Percentiles rank a stretch among this genome's conserved stretches.
phyloP scores from a whole-genome alignment of 2,329 filamentous ascomycete species.

The Diplocarpon rosae region DNA sequence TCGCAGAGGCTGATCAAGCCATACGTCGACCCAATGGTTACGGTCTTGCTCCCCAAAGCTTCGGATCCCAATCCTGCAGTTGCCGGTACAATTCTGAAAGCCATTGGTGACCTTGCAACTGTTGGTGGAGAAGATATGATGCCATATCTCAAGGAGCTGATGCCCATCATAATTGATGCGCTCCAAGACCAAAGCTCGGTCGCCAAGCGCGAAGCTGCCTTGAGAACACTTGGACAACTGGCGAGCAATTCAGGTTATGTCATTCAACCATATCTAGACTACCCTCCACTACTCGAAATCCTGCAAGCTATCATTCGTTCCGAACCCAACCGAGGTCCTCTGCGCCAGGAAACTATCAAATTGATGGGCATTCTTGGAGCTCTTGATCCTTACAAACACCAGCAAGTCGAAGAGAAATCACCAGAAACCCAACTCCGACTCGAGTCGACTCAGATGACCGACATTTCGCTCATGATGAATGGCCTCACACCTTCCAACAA shows the following conservation, averaged over 20 bases:
- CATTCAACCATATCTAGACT: conserved; percentile 89
- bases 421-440: conserved; percentile 65
- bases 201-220: conserved; percentile 78
- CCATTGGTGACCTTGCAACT: conserved; percentile 85
- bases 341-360: conserved; percentile 92
- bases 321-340: conserved; percentile 69
- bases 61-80: conserved; percentile 77
- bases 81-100: conserved; percentile 87
- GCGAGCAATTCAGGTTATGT: conserved; percentile 97
- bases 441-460: conserved; percentile 61
- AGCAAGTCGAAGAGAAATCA: conserved; percentile 81
- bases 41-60: conserved; percentile 86
- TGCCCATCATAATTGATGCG: conserved; percentile 90
- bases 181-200: conserved; percentile 89
- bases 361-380: conserved; percentile 92
- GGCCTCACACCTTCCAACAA: conserved; percentile 93
- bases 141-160: conserved; percentile 79
- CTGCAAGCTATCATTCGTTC: conserved; percentile 89
- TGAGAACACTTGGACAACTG: conserved; percentile 82
- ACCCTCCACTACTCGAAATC: conserved; percentile 85
- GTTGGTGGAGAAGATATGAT: conserved; percentile 93
- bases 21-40: conserved; percentile 94
- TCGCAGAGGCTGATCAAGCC: conserved; percentile 89
- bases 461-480: conserved; percentile 97
- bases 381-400: conserved; percentile 90